Evolutionary conservation across 2,329 filamentous ascomycete genomes (phyloP), one percentile per base, ranked within the genome.

Genomic region (Alternaria sp.): DNA sequence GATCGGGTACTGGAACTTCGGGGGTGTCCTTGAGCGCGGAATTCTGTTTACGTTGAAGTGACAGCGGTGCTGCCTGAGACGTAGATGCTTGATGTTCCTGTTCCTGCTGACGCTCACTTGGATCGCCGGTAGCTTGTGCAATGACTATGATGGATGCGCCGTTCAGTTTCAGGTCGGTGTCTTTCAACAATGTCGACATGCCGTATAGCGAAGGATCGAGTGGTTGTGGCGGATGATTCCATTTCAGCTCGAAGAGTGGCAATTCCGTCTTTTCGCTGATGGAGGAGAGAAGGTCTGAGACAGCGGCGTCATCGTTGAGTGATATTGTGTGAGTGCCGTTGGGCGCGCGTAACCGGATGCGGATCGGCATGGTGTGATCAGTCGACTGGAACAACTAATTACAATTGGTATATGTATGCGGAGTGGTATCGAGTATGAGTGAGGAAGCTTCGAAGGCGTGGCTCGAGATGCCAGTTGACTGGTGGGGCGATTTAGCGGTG

Each of bases 211-310:
- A 82, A 9, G 89, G 80, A 34, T 87, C 82, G 14, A 98, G 83
- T 0, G 86, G 81, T 71, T 89, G 87, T 24, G 91, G 88, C 0
- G 94, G 94, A 69, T 90, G 96, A 34, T 92, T 92, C 78, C 90
- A 92, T 81, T 95, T 97, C 62, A 96, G 81, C 41, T 90, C 86
- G 71, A 94, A 93, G 13, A 82, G 81, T 6, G 82, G 70, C 14
- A 94, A 82, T 4, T 85, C 85, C 2, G 90, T 91, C 70, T 86
- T 85, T 49, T 85, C 79, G 51, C 82, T 83, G 69, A 93, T 87
- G 49, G 85, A 81, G 4, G 82, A 73, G 45, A 88, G 80, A 1
- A 93, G 81, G 52, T 88, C 82, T 46, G 79, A 80, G 44, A 92
- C 83, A 3, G 86, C 90, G 51, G 91, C 89, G 60, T 85, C 80